Conservation (phyloP, 768 basidiomycete species). For the Hirschioporus abietinus region DNA sequence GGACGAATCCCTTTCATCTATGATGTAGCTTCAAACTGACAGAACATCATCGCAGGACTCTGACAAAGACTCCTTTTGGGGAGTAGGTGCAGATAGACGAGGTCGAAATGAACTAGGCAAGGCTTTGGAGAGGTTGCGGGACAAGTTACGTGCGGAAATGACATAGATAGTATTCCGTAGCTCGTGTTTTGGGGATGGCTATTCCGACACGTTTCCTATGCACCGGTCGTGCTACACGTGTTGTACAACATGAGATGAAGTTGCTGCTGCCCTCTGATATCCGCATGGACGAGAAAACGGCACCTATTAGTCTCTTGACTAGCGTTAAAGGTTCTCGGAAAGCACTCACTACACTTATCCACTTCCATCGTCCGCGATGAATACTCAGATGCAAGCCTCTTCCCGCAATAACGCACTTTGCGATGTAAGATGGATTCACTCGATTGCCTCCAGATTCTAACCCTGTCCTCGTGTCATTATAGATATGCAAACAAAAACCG, state of each 20-base stretch:
- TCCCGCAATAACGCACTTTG: constrained; percentile 15
- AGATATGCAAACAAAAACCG: constrained; percentile 50
- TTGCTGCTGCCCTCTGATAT: too few relatives aligned
- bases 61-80: constrained; percentile 77
- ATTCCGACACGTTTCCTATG: background rate
- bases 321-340: background rate
- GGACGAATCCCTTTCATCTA: constrained; percentile 11
- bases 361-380: background rate
- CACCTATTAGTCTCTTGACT: background rate
- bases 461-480: constrained; percentile 7
- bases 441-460: background rate
- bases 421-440: constrained; percentile 21
- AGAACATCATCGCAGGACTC: constrained; percentile 42
- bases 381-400: background rate
- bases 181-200: background rate
- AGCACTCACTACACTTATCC: background rate
- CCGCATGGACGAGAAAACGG: background rate
- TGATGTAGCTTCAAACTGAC: constrained; percentile 4
- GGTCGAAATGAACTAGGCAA: constrained; percentile 75
- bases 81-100: constrained; percentile 57
- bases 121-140: constrained; percentile 57
- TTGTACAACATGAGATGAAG: too few relatives aligned
- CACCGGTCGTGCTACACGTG: too few relatives aligned
- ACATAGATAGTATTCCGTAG: background rate
- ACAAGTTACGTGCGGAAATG: constrained; percentile 29